Percentiles rank a stretch among this genome's conserved stretches.
phyloP scores from a whole-genome alignment of 129 eudicot species.

The Escallonia herrerae region DNA sequence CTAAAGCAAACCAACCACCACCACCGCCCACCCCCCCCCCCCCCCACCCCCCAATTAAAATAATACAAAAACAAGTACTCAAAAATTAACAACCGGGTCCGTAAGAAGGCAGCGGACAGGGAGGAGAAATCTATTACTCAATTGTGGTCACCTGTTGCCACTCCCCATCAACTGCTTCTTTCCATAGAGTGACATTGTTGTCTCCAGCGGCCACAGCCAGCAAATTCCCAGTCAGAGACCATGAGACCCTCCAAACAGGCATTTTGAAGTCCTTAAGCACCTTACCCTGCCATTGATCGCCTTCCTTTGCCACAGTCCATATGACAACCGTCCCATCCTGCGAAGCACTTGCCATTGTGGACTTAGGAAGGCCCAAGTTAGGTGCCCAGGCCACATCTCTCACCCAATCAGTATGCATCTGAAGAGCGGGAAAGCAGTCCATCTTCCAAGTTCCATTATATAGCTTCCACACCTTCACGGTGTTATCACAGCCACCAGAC shows the following conservation, averaged over 20 bases:
- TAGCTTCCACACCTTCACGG: constrained; percentile 49
- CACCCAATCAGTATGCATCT: constrained; percentile 43
- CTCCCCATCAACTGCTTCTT: constrained; percentile 50
- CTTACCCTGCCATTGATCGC: constrained; percentile 50
- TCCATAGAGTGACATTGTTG: constrained; percentile 42
- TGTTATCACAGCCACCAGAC: constrained; percentile 54
- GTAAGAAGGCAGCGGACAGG: neutral
- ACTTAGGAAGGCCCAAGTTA: constrained; percentile 50
- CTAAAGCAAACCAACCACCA: too few relatives aligned
- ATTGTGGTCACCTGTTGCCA: constrained; percentile 44
- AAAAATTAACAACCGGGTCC: neutral
- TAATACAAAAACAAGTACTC: neutral
- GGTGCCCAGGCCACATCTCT: constrained; percentile 59
- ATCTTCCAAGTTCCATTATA: constrained; percentile 41
- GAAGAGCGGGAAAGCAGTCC: constrained; percentile 56
- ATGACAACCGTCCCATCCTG: constrained; percentile 52
- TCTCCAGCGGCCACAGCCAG: constrained; percentile 52
- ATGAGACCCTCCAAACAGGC: constrained; percentile 60
- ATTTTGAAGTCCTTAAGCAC: constrained; percentile 39
- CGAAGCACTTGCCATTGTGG: constrained; percentile 46
- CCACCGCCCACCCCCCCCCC: too few relatives aligned
- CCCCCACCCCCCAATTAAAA: neutral
- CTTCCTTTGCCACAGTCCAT: constrained; percentile 45
- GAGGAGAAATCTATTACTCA: constrained; percentile 18
- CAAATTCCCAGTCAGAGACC: constrained; percentile 51